Evolutionary conservation across 768 basidiomycete species (phyloP).

Genomic region (Mrakia blollopis): DNA sequence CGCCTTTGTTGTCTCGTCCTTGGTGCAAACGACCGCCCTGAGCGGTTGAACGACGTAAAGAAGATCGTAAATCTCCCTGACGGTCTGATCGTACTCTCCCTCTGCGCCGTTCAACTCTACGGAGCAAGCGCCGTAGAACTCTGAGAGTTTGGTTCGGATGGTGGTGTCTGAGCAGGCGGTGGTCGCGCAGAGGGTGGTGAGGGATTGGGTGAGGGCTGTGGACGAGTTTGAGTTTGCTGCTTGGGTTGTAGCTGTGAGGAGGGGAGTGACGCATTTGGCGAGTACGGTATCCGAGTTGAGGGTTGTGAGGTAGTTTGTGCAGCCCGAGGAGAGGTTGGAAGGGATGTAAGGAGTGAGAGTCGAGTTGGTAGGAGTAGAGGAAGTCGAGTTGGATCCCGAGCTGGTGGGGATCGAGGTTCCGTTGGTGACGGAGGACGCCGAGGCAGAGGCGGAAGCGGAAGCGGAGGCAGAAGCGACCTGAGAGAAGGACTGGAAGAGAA

Average conservation of each 20-base stretch:
- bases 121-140: conserved; percentile 67
- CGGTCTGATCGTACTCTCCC: conserved; percentile 46
- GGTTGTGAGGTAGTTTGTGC: conserved; percentile 57
- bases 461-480: background rate
- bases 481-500: no score
- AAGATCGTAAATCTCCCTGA: conserved; percentile 68
- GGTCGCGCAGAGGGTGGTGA: conserved; percentile 56
- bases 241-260: conserved; percentile 46
- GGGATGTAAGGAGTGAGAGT: conserved; percentile 22
- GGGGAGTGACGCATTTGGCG: conserved; percentile 45
- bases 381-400: background rate
- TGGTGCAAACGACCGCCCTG: conserved; percentile 63
- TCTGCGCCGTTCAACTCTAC: conserved; percentile 57
- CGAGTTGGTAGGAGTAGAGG: conserved; percentile 17
- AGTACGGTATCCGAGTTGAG: conserved; percentile 59
- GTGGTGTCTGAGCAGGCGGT: conserved; percentile 48
- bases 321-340: conserved; percentile 35
- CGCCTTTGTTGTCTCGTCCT: conserved; percentile 58
- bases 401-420: background rate
- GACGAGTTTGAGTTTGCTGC: conserved; percentile 40
- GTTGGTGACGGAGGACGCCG: background rate
- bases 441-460: background rate
- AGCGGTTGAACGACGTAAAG: conserved; percentile 69
- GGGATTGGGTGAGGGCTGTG: conserved; percentile 34
- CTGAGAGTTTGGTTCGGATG: conserved; percentile 59